phyloP scores from a whole-genome alignment of 2,329 filamentous ascomycete genomes.

The Xylaria sp. region DNA sequence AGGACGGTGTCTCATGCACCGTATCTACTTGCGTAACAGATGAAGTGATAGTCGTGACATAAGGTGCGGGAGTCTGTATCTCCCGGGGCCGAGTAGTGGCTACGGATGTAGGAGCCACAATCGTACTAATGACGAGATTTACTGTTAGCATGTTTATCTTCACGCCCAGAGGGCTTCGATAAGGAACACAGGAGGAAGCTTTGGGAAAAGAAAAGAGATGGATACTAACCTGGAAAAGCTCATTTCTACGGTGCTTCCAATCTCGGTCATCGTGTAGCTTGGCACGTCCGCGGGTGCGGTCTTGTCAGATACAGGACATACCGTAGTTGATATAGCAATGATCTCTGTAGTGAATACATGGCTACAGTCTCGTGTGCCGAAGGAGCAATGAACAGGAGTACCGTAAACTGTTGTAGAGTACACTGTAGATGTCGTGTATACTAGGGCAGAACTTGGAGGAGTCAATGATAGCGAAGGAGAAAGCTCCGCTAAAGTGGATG shows the following conservation, averaged over 20 bases:
- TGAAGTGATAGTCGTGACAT: conserved; percentile 32
- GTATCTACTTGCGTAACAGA: conserved; percentile 32
- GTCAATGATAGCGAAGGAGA: conserved; percentile 21
- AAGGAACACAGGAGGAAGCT: not conserved
- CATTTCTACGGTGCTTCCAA: conserved; percentile 38
- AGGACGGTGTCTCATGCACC: conserved; percentile 24
- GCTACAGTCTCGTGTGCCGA: conserved; percentile 38
- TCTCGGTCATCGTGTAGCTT: conserved; percentile 45
- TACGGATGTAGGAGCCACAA: conserved; percentile 5
- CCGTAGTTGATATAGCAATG: conserved; percentile 46
- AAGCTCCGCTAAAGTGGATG: conserved; percentile 18
- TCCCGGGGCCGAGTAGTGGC: not conserved
- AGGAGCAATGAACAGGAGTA: conserved; percentile 33
- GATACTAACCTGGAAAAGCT: conserved; percentile 41
- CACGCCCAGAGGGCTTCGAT: no score
- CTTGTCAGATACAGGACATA: conserved; percentile 44
- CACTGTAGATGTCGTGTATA: conserved; percentile 47
- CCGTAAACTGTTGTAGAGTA: conserved; percentile 47
- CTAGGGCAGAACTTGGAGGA: conserved; percentile 26
- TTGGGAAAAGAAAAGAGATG: conserved; percentile 12
- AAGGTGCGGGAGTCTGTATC: conserved; percentile 11
- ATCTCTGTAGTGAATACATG: conserved; percentile 40
- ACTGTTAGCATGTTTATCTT: conserved; percentile 33
- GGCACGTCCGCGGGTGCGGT: conserved; percentile 38
- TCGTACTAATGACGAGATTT: conserved; percentile 2